Percentiles rank a stretch among this genome's conserved stretches.
These are phyloP conservation scores for Penicillium coprophilum DNA, from an alignment of 495 filamentous ascomycete genomes.

Conservation along the genomic window DNA sequence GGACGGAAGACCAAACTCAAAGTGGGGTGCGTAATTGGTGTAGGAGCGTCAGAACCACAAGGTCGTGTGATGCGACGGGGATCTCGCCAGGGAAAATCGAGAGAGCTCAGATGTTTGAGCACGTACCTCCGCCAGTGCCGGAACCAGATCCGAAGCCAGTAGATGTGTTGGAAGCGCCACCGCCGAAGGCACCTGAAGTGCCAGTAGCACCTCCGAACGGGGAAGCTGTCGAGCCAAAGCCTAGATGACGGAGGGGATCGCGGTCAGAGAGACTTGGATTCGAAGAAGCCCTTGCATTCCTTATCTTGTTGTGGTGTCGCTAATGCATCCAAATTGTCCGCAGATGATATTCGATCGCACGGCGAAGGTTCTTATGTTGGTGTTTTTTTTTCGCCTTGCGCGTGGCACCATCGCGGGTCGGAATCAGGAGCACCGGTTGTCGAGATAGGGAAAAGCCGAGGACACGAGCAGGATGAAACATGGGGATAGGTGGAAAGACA, in stretches of 20 bases:
- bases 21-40: not conserved
- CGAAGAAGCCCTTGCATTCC: slow-evolving; percentile 34
- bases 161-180: slow-evolving; percentile 39
- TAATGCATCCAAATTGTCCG: slow-evolving; percentile 32
- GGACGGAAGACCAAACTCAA: not conserved
- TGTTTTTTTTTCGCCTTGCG: slow-evolving; percentile 17
- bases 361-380: slow-evolving; percentile 14
- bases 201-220: slow-evolving; percentile 5
- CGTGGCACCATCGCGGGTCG: slow-evolving; percentile 37
- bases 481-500: slow-evolving; percentile 21
- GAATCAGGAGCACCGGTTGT: slow-evolving; percentile 39
- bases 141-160: slow-evolving; percentile 59
- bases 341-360: slow-evolving; percentile 23
- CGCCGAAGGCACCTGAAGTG: slow-evolving; percentile 31
- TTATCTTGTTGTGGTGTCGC: slow-evolving; percentile 44
- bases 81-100: slow-evolving; percentile 1
- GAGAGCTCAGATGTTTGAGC: slow-evolving; percentile 32
- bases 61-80: slow-evolving; percentile 1
- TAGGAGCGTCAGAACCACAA: not conserved
- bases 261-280: slow-evolving; percentile 45
- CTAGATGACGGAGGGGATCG: slow-evolving; percentile 49
- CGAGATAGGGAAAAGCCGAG: slow-evolving; percentile 23
- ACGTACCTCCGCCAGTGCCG: slow-evolving; percentile 58
- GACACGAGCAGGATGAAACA: slow-evolving; percentile 22
- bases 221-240: slow-evolving; percentile 53